These are phyloP conservation scores for Chimonanthus praecox DNA, from an alignment of 164 flowering plant genomes.

Conservation along the genomic window DNA sequence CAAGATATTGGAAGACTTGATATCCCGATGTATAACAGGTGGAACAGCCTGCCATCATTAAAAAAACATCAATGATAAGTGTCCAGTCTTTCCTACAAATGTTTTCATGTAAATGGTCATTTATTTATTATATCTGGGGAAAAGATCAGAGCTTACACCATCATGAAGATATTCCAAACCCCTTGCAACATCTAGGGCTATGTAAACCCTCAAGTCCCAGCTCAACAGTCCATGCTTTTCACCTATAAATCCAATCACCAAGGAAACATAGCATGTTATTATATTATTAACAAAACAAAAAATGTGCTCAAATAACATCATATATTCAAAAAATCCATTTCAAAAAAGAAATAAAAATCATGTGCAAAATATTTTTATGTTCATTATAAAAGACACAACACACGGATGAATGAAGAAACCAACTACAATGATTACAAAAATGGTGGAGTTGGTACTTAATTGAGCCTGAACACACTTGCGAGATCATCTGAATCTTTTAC, in stretches of 20 bases:
- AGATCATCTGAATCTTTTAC: neutral
- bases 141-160: constrained; percentile 54
- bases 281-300: too few species aligned
- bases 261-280: neutral
- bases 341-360: too few species aligned
- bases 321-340: too few species aligned
- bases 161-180: constrained; percentile 99
- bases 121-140: neutral
- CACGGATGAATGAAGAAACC: too few species aligned
- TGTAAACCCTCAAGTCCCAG: constrained; percentile 80
- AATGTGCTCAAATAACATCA: too few species aligned
- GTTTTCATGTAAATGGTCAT: neutral
- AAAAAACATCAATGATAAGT: neutral
- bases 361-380: too few species aligned
- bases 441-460: too few species aligned
- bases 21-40: constrained; percentile 89
- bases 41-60: constrained; percentile 70
- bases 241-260: constrained; percentile 31
- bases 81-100: neutral
- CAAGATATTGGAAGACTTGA: constrained; percentile 90
- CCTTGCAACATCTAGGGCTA: constrained; percentile 93
- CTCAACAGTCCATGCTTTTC: constrained; percentile 53
- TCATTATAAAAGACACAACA: too few species aligned
- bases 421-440: too few species aligned
- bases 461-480: neutral